These are phyloP conservation scores for Astrothelium subdiscretum DNA, from an alignment of 495 filamentous ascomycete genomes.

Conservation along the genomic window DNA sequence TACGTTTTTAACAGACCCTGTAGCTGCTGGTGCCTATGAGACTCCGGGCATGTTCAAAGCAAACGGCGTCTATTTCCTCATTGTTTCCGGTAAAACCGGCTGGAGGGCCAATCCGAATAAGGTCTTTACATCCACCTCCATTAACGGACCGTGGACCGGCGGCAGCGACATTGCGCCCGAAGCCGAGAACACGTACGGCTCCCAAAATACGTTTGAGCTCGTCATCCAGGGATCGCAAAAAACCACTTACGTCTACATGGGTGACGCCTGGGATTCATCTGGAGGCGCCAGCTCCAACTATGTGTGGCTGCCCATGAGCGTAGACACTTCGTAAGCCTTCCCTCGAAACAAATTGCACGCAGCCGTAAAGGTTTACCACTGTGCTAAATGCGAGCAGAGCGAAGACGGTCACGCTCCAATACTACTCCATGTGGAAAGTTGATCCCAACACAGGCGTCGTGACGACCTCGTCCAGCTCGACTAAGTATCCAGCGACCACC, in stretches of 20 bases:
- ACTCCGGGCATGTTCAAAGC: slow-evolving; percentile 9
- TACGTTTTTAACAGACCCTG: background rate
- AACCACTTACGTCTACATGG: slow-evolving; percentile 6
- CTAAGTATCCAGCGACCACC: slow-evolving; percentile 12
- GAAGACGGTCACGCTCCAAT: slow-evolving; percentile 29
- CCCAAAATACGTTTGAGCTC: slow-evolving; percentile 10
- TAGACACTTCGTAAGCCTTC: slow-evolving; percentile 19
- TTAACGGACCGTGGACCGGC: slow-evolving; percentile 7
- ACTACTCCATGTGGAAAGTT: slow-evolving; percentile 36
- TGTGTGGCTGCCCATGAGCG: slow-evolving; percentile 32
- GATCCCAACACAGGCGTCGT: slow-evolving; percentile 33
- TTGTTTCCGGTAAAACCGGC: slow-evolving; percentile 2
- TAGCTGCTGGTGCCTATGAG: slow-evolving; percentile 1
- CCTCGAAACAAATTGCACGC: background rate
- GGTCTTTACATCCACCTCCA: slow-evolving; percentile 3
- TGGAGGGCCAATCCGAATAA: slow-evolving; percentile 9
- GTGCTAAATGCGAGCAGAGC: background rate
- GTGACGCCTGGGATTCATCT: slow-evolving; percentile 7
- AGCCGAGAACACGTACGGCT: slow-evolving; percentile 3
- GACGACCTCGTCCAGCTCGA: slow-evolving; percentile 23
- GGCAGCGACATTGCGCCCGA: slow-evolving; percentile 3
- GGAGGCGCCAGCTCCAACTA: slow-evolving; percentile 32
- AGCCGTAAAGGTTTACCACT: background rate
- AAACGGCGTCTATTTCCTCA: background rate
- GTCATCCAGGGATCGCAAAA: background rate